These are phyloP conservation scores for Colletotrichum tropicicola DNA, from an alignment of 2,329 filamentous ascomycete species.

Conservation along the genomic window DNA sequence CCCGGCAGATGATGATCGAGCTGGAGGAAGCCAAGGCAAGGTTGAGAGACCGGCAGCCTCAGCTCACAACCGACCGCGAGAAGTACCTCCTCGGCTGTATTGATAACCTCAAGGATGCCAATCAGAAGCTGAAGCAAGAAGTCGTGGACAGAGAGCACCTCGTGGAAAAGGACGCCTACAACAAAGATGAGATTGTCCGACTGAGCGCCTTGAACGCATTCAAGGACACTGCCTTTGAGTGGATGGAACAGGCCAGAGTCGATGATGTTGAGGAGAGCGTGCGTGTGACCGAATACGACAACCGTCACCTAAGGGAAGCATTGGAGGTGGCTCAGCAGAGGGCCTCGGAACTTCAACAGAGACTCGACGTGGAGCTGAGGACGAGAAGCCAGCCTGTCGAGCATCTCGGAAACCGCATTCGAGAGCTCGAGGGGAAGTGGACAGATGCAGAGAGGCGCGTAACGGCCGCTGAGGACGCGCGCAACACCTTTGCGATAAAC, in stretches of 20 bases:
- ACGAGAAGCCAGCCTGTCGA: neutral
- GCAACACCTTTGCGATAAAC: neutral
- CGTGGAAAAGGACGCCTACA: neutral
- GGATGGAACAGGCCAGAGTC: neutral
- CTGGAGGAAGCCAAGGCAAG: neutral
- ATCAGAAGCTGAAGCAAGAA: neutral
- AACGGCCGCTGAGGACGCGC: neutral
- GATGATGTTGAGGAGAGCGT: neutral
- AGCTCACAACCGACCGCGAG: neutral
- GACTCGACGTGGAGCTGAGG: neutral
- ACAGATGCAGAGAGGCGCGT: neutral
- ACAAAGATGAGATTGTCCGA: neutral
- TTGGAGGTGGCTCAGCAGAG: neutral
- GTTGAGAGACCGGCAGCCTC: neutral
- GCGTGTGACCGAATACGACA: neutral
- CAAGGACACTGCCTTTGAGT: neutral
- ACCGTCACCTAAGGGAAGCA: neutral
- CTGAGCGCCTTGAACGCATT: neutral
- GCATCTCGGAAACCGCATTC: neutral
- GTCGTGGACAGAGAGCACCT: neutral
- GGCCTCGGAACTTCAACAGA: neutral
- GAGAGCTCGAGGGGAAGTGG: neutral
- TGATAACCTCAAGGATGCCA: neutral
- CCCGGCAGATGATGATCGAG: neutral
- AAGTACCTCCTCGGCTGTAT: neutral